Evolutionary conservation across 257 asterid genomes (phyloP).

Genomic region (Solanum gracilifrons): DNA sequence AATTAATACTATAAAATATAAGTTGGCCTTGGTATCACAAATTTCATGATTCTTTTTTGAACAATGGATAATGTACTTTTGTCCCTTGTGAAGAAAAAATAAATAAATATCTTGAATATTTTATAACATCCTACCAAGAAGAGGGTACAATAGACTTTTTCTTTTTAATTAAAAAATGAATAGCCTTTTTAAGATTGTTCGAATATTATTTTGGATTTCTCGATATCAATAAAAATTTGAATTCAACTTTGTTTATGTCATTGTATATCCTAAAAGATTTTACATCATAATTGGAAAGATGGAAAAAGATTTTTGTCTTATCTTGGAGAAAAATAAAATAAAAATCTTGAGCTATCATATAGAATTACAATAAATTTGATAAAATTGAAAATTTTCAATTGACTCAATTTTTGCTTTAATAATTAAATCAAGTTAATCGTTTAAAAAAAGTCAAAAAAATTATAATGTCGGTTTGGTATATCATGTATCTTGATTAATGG

Average conservation of each 20-base stretch:
- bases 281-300: not conserved
- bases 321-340: not conserved
- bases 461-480: not conserved
- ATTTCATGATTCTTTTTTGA: not conserved
- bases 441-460: not conserved
- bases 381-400: not conserved
- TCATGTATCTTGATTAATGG: not conserved
- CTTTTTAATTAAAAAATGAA: not conserved
- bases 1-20: not conserved
- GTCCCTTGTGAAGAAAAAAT: not conserved
- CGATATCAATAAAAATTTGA: not conserved
- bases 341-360: not conserved
- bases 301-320: not conserved
- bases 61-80: not conserved
- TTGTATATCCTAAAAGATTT: not conserved
- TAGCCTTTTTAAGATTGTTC: not conserved
- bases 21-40: not conserved
- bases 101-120: not conserved
- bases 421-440: not conserved
- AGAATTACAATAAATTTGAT: not conserved
- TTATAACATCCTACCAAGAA: not conserved
- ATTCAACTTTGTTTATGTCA: not conserved
- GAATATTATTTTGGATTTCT: not conserved
- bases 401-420: not conserved
- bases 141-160: not conserved